These are phyloP conservation scores for Silene uniflora DNA, from an alignment of 148 eudicot species.

Conservation along the genomic window DNA sequence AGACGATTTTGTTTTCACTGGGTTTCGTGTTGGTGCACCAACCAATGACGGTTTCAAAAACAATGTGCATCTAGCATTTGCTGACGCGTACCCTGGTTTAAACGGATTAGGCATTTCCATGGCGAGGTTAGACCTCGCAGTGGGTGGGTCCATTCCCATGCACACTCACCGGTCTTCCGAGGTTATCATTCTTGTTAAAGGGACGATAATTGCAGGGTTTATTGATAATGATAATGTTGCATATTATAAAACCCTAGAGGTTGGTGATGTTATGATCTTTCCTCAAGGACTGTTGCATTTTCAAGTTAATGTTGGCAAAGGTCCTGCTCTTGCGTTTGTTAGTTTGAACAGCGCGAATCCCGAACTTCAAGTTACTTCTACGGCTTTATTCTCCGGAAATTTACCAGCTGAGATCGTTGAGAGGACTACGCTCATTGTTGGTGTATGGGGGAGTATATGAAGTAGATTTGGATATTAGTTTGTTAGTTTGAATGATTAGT, in stretches of 20 bases:
- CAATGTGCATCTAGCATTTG: slow-evolving; percentile 7
- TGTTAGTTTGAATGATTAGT: too few species aligned
- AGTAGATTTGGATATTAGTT: too few species aligned
- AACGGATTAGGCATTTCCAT: slow-evolving; percentile 15
- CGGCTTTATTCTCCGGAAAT: slow-evolving; percentile 1
- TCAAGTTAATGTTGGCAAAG: slow-evolving; percentile 13
- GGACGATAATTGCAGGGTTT: slow-evolving; percentile 7
- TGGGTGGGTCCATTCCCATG: not conserved
- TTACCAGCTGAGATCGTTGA: not conserved
- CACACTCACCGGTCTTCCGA: slow-evolving; percentile 4
- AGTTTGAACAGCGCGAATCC: not conserved
- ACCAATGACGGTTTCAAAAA: not conserved
- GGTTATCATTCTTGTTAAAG: slow-evolving; percentile 1
- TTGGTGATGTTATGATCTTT: slow-evolving; percentile 9
- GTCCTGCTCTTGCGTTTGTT: slow-evolving; percentile 2
- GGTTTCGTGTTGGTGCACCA: slow-evolving; percentile 2
- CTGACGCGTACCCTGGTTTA: not conserved
- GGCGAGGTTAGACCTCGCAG: not conserved
- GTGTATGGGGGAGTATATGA: too few species aligned
- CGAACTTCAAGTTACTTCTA: not conserved
- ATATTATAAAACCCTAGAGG: slow-evolving; percentile 6
- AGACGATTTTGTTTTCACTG: slow-evolving; percentile 6
- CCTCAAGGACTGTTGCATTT: slow-evolving; percentile 10
- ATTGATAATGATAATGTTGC: not conserved
- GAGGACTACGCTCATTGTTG: too few species aligned